A percentile compares a stretch with the other conserved stretches of the same genome.
Evolutionary conservation across 306 rosid genomes (phyloP).

Genomic region (Prunus mongolica): DNA sequence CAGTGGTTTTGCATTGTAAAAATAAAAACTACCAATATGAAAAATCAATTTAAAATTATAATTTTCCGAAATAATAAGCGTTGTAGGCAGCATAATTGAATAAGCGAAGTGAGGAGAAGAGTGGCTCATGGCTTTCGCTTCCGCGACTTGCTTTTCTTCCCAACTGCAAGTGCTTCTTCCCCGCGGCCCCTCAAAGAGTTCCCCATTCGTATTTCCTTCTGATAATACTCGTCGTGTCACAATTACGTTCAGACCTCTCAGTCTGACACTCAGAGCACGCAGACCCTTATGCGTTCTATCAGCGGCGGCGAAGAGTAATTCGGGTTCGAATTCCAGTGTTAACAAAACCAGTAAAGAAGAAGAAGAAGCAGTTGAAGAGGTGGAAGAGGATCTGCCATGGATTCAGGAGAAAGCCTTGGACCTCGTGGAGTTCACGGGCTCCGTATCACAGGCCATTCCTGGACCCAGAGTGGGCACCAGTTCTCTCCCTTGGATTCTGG

Average conservation of each 20-base stretch:
- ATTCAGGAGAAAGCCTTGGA: slow-evolving; percentile 93
- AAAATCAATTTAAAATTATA: background rate
- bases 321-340: background rate
- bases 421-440: slow-evolving; percentile 88
- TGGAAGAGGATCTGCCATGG: slow-evolving; percentile 91
- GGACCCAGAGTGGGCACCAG: slow-evolving; percentile 89
- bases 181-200: slow-evolving; percentile 12
- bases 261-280: background rate
- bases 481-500: slow-evolving; percentile 87
- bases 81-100: background rate
- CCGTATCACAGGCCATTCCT: slow-evolving; percentile 85
- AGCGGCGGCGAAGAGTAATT: slow-evolving; percentile 22
- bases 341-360: slow-evolving; percentile 10
- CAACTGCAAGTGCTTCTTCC: background rate
- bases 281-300: slow-evolving; percentile 16
- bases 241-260: background rate
- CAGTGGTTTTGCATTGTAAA: too few relatives aligned
- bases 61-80: background rate
- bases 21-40: background rate
- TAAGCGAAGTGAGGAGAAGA: background rate
- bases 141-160: background rate
- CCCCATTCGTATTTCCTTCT: background rate
- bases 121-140: background rate
- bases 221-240: background rate
- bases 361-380: slow-evolving; percentile 43